Base-by-base conservation (phyloP, 345 rosid genomes). In the Gossypium bickii region DNA sequence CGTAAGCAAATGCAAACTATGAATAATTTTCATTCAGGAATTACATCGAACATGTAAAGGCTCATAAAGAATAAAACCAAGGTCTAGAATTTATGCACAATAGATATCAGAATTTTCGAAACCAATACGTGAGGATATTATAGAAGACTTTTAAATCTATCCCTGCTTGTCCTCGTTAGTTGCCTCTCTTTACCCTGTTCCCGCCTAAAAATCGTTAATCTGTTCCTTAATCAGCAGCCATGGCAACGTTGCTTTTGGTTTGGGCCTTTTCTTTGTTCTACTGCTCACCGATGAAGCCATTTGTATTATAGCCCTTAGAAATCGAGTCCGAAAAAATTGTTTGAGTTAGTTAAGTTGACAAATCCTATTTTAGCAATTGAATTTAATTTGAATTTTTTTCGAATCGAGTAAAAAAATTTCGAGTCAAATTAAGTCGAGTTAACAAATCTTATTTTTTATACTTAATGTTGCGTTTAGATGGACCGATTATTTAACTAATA, bases 1-100 rank as follows among this genome's bases (percentile, higher is more conserved):
- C 51, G 9, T 0, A 67, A 45, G n/a, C 70, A 67, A 67, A 44
- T 49, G 10, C 72, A 68, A 13, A 16, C 10, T 25, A 27, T 27
- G 24, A 4, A 16, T 12, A 44, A 44, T 29, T 45, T 53, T 79
- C 75, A 10, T 51, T 75, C 7, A 71, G 66, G 67, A 66, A 79
- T 82, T 82, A 77, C 47, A 53, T 65, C 86, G 72, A 80, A 72
- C 78, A 65, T 29, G 2, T 64, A 16, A n/a, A 20, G 47, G 59
- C 56, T 15, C 6, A 3, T 48, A 67, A 47, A 24, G 12, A 6
- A 58, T 12, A 58, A 24, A 57, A 18, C 7, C 2, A 2, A 55
- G 2, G 12, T 20, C 25, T 22, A 56, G 41, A 64, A 41, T 38
- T 22, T 7, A 11, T 6, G 71, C 52, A 22, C 38, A 12, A 22